These are phyloP conservation scores for Moniliophthora roreri DNA, from an alignment of 1,284 basidiomycete species.

Conservation along the genomic window DNA sequence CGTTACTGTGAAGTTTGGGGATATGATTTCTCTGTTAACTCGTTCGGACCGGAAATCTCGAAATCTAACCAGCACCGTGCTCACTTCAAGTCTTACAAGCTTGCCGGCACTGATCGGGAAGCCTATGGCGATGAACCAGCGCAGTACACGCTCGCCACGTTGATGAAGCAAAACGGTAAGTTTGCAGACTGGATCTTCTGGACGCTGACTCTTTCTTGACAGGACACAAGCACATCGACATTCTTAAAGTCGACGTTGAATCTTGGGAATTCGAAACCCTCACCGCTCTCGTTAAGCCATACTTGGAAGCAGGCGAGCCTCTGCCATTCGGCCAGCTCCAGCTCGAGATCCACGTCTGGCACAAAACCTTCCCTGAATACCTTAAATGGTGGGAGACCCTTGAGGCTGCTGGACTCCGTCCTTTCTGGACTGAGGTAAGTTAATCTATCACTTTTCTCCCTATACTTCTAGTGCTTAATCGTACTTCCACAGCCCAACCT, in stretches of 20 bases:
- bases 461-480: slow-evolving; percentile 5
- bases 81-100: slow-evolving; percentile 51
- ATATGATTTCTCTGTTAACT: slow-evolving; percentile 57
- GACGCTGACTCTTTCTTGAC: slow-evolving; percentile 12
- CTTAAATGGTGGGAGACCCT: slow-evolving; percentile 54
- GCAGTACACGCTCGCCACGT: slow-evolving; percentile 57
- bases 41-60: slow-evolving; percentile 51
- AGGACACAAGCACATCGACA: slow-evolving; percentile 44
- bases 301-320: slow-evolving; percentile 24
- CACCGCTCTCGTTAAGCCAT: slow-evolving; percentile 26
- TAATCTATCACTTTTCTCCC: neutral
- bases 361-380: slow-evolving; percentile 47
- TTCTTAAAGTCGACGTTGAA: slow-evolving; percentile 42
- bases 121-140: slow-evolving; percentile 39
- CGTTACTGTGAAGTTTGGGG: slow-evolving; percentile 61
- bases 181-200: neutral
- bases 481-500: slow-evolving; percentile 48
- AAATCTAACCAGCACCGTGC: slow-evolving; percentile 38
- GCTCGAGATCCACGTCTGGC: slow-evolving; percentile 59
- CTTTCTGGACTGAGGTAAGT: slow-evolving; percentile 55
- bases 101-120: slow-evolving; percentile 47
- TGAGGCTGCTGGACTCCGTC: slow-evolving; percentile 54
- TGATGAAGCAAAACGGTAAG: slow-evolving; percentile 59
- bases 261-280: slow-evolving; percentile 42
- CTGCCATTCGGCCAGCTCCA: slow-evolving; percentile 58